Base-by-base conservation (phyloP, 352 stramenopile species). In the Phytophthora constricta region DNA sequence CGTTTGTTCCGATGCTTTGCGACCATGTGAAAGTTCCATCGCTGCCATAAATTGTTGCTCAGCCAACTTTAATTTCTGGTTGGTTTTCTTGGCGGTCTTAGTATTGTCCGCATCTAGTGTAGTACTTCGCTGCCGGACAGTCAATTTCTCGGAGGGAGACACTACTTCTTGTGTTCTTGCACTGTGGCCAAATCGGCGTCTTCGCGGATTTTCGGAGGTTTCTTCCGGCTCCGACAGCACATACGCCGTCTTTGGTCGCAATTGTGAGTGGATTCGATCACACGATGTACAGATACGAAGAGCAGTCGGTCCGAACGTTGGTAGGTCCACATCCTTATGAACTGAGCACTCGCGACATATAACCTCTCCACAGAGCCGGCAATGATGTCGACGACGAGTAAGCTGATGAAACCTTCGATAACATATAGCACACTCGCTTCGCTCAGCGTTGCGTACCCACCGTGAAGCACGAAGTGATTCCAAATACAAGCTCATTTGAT, bases 321-420 rank as follows among this genome's bases (percentile, higher is more conserved):
- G 87, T 22, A 93, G 49, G 59, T 90, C 81, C 10, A 82, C 74
- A 48, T 92, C 78, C 49, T 93, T 92, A 48, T 89, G 76, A 11
- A 88, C 71, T 17, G 83, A 91, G 54, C 87, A 95, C 43, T 89
- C 72, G 1, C 82, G 78, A 50, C 87, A 95, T 47, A 95, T 90
- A 20, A 92, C 75, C 48, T 92, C 82, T 57, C 82, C 80, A 51
- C 87, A 95, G 13, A 91, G 59, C 4, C 82, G 83, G n/a, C 87
- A 95, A 62, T 92, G 85, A 54, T 92, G 87, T 27, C 83, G 75
- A 28, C 87, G 78, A 17, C 86, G 80, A 17, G 78, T 79, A 42
- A 91, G 67, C 45, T 86, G 80, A 39, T 91, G 75, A 61, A 95
- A 95, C 17, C 79, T 76, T 9, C 85, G 76, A 26, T 65, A 88